These are phyloP conservation scores for Teunomyces cretensis DNA, from an alignment of 805 yeast genomes.

Conservation along the genomic window DNA sequence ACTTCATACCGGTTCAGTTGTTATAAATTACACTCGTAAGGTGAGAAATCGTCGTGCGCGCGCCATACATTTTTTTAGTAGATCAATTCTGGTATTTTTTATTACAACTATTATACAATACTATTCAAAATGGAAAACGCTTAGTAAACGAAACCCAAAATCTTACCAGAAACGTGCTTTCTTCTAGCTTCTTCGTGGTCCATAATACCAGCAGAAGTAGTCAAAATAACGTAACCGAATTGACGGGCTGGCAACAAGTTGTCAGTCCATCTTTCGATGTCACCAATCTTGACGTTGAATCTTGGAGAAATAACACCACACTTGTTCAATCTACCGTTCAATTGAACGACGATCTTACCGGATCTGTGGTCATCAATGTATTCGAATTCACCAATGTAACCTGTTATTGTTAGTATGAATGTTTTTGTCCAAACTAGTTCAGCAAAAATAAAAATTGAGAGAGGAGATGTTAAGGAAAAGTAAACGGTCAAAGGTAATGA, in stretches of 20 bases:
- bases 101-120: constrained; percentile 1
- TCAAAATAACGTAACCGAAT: constrained; percentile 26
- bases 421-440: not conserved
- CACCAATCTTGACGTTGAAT: constrained; percentile 25
- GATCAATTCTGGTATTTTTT: not conserved
- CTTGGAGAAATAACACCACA: constrained; percentile 28
- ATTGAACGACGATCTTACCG: constrained; percentile 94
- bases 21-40: not conserved
- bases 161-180: constrained; percentile 29
- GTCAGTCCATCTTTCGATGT: constrained; percentile 27
- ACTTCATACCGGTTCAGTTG: not conserved
- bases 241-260: constrained; percentile 30
- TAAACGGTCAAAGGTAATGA: constrained; percentile 52
- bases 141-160: constrained; percentile 26
- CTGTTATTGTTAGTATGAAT: constrained; percentile 20
- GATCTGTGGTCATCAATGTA: constrained; percentile 99
- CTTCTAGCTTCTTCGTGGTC: constrained; percentile 30
- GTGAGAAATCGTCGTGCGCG: not conserved
- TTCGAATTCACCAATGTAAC: constrained; percentile 96
- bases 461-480: constrained; percentile 61
- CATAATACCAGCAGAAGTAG: constrained; percentile 29
- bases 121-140: not conserved
- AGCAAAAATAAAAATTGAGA: not conserved
- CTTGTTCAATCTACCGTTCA: constrained; percentile 76
- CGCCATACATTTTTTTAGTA: not conserved